phyloP scores from a whole-genome alignment of 1,139 yeast species.

The Sugiyamaella novakii region DNA sequence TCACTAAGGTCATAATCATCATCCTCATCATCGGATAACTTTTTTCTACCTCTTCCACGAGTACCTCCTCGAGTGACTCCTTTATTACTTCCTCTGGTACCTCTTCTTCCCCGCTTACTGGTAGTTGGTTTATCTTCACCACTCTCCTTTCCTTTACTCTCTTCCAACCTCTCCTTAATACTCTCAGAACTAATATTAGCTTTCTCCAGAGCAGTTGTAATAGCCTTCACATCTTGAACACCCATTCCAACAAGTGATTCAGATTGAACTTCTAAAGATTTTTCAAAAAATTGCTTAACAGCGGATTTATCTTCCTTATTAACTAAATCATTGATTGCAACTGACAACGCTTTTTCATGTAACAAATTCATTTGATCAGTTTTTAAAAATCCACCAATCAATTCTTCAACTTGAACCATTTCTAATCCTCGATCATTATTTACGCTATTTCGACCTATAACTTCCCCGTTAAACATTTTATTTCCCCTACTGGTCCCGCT shows the following conservation, averaged over 20 bases:
- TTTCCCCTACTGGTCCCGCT: constrained; percentile 4
- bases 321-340: constrained; percentile 70
- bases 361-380: constrained; percentile 67
- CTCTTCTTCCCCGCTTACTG: not conserved
- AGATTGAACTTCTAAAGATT: constrained; percentile 65
- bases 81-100: not conserved
- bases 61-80: not conserved
- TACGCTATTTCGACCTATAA: constrained; percentile 19
- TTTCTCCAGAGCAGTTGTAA: constrained; percentile 22
- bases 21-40: not conserved
- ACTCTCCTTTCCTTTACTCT: not conserved
- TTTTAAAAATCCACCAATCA: constrained; percentile 62
- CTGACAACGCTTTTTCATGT: constrained; percentile 76
- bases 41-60: not conserved
- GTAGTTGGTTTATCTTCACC: not conserved
- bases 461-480: constrained; percentile 3
- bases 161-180: not conserved
- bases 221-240: constrained; percentile 36
- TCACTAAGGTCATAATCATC: constrained; percentile 2
- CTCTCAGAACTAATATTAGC: constrained; percentile 18
- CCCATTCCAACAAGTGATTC: constrained; percentile 53
- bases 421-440: constrained; percentile 37
- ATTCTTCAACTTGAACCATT: constrained; percentile 56
- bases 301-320: constrained; percentile 82
- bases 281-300: constrained; percentile 66